Evolutionary conservation across 805 yeast species (phyloP).

Genomic region (Candida taoyuanica): DNA sequence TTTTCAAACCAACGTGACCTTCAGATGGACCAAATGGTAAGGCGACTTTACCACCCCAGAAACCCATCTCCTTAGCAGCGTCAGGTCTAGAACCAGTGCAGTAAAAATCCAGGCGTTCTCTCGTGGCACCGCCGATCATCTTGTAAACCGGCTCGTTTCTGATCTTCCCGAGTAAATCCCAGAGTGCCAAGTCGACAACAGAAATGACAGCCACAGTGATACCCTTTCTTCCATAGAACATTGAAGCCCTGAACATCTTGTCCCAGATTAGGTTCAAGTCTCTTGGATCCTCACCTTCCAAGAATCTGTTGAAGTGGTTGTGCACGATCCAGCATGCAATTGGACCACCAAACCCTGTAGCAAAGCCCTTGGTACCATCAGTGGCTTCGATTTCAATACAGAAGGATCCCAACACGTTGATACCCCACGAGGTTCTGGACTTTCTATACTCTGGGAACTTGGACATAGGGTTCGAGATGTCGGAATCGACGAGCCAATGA

Average conservation of each 20-base stretch:
- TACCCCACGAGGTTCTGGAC: conserved; percentile 46
- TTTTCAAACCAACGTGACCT: conserved; percentile 41
- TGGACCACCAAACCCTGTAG: conserved; percentile 51
- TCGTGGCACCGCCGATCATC: conserved; percentile 47
- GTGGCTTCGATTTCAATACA: conserved; percentile 44
- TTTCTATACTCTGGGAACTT: conserved; percentile 40
- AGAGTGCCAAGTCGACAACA: conserved; percentile 44
- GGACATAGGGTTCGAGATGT: conserved; percentile 47
- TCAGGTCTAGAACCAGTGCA: conserved; percentile 46
- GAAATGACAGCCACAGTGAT: conserved; percentile 43
- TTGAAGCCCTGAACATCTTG: conserved; percentile 43
- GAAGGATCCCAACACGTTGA: conserved; percentile 47
- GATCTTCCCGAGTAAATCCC: conserved; percentile 47
- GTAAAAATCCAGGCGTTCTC: conserved; percentile 41
- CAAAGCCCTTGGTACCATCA: conserved; percentile 46
- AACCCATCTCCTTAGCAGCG: conserved; percentile 46
- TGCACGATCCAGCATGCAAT: conserved; percentile 45
- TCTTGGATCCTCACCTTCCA: conserved; percentile 44
- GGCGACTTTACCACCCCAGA: conserved; percentile 52
- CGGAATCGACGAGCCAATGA: conserved; percentile 45
- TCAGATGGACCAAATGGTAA: conserved; percentile 48
- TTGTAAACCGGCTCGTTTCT: conserved; percentile 48
- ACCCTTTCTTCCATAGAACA: conserved; percentile 50
- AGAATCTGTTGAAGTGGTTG: conserved; percentile 42
- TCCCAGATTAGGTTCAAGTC: conserved; percentile 43